Percentiles rank a stretch among this genome's conserved stretches.
phyloP scores from a whole-genome alignment of 371 early-diverging fungal genomes.

The Zopfochytrium polystomum region DNA sequence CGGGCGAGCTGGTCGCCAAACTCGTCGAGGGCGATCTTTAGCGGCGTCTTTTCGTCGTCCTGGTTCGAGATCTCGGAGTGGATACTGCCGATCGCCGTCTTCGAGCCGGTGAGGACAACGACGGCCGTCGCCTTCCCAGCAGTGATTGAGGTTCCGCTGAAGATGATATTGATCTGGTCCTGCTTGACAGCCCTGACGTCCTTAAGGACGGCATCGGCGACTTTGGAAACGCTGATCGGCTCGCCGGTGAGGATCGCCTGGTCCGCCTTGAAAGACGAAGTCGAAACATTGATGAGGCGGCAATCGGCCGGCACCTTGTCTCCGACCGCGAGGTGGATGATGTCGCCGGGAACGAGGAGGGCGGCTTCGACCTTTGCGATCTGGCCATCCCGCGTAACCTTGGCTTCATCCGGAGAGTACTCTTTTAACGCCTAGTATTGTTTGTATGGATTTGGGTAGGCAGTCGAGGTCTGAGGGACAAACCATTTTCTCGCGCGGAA shows the following conservation, averaged over 20 bases:
- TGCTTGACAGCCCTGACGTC: constrained; percentile 84
- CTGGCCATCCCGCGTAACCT: constrained; percentile 77
- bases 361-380: constrained; percentile 66
- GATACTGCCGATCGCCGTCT: constrained; percentile 93
- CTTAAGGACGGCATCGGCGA: constrained; percentile 53
- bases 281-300: constrained; percentile 72
- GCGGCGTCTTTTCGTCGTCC: constrained; percentile 87
- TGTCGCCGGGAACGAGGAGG: no score
- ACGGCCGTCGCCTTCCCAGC: constrained; percentile 86
- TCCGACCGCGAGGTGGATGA: constrained; percentile 84
- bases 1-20: constrained; percentile 95
- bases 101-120: constrained; percentile 81
- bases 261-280: constrained; percentile 83
- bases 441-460: neutral
- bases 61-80: constrained; percentile 80
- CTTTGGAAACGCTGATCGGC: constrained; percentile 87
- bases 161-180: constrained; percentile 91
- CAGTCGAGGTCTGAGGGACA: neutral
- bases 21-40: constrained; percentile 91
- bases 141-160: constrained; percentile 94
- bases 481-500: neutral
- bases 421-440: constrained; percentile 74
- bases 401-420: constrained; percentile 93
- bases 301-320: constrained; percentile 96
- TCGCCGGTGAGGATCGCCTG: constrained; percentile 97